phyloP scores from a whole-genome alignment of 225 moss, liverwort and hornwort genomes.

The Polytrichum formosum region DNA sequence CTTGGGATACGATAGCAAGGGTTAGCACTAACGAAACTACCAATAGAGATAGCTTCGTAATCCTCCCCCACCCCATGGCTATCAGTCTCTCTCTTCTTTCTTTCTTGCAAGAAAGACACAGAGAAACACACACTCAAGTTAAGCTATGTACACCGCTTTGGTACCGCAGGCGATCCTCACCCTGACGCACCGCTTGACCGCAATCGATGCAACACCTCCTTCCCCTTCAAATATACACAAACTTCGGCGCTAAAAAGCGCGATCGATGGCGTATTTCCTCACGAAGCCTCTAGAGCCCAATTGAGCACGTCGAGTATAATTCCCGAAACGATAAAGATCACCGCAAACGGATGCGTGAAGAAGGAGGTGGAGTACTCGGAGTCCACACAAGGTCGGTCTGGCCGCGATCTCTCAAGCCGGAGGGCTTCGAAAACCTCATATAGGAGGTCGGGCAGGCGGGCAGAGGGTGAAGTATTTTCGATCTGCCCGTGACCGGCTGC shows the following conservation, averaged over 20 bases:
- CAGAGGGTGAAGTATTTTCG: constrained; percentile 16
- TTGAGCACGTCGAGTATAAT: not conserved
- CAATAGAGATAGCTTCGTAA: not conserved
- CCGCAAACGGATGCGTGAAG: constrained; percentile 7
- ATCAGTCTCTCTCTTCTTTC: too few species aligned
- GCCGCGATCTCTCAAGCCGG: too few species aligned
- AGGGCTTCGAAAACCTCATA: not conserved
- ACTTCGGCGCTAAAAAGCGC: not conserved
- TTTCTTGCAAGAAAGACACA: too few species aligned
- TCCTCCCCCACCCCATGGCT: constrained; percentile 25
- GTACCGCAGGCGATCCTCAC: too few species aligned
- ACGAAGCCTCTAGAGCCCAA: not conserved
- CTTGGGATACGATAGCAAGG: constrained; percentile 5
- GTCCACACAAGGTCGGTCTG: not conserved
- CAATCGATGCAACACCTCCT: too few species aligned
- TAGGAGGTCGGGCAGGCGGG: not conserved
- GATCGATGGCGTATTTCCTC: constrained; percentile 3
- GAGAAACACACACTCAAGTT: too few species aligned
- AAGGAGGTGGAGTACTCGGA: not conserved
- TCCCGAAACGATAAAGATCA: constrained; percentile 9
- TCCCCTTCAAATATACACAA: too few species aligned
- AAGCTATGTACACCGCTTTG: too few species aligned
- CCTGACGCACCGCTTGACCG: too few species aligned
- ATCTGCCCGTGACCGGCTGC: constrained; percentile 15
- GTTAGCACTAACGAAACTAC: constrained; percentile 10